phyloP scores from a whole-genome alignment of 352 stramenopile genomes.

The Globisporangium splendens region DNA sequence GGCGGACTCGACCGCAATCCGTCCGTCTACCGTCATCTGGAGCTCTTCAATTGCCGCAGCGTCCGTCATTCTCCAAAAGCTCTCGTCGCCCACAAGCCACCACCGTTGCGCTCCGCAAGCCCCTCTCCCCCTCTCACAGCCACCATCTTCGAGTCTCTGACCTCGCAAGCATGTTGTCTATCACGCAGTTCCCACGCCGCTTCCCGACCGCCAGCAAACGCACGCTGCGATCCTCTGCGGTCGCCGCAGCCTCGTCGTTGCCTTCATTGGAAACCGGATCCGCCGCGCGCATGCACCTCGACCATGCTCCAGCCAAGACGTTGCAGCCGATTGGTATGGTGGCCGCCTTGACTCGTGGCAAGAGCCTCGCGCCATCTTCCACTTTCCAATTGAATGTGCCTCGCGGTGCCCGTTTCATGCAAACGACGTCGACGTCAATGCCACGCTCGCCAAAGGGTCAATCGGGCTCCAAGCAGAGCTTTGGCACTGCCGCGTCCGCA shows the following conservation, averaged over 20 bases:
- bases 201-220: slow-evolving; percentile 75
- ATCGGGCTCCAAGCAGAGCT: slow-evolving; percentile 9
- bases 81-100: not conserved
- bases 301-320: not conserved
- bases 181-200: slow-evolving; percentile 78
- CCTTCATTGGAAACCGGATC: slow-evolving; percentile 1
- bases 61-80: slow-evolving; percentile 9
- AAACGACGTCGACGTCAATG: slow-evolving; percentile 6
- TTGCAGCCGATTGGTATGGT: slow-evolving; percentile 7
- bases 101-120: not conserved
- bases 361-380: not conserved
- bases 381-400: slow-evolving; percentile 3
- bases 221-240: slow-evolving; percentile 23
- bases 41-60: not conserved
- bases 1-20: not conserved
- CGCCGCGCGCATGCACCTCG: slow-evolving; percentile 10
- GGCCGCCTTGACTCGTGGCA: slow-evolving; percentile 11
- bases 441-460: slow-evolving; percentile 12
- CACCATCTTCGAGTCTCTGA: not conserved
- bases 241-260: slow-evolving; percentile 6
- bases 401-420: slow-evolving; percentile 12
- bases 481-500: slow-evolving; percentile 16
- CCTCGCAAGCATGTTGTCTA: slow-evolving; percentile 51
- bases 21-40: not conserved
- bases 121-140: not conserved